These are phyloP conservation scores for Gillenia trifoliata DNA, from an alignment of 306 rosid genomes.

Conservation along the genomic window DNA sequence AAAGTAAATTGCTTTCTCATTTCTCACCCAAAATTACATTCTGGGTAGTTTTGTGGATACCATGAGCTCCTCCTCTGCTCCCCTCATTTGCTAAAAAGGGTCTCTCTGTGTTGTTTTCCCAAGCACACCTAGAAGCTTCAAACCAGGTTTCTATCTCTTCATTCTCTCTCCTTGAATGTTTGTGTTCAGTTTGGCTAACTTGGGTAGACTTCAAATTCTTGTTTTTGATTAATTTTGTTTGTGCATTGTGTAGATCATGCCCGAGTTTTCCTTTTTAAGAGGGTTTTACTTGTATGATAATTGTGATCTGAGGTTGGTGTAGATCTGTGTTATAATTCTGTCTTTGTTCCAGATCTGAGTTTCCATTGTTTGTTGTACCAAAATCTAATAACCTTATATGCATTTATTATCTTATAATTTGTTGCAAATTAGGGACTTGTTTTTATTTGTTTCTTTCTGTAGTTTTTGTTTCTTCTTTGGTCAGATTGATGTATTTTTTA, in stretches of 20 bases:
- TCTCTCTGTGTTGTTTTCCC: slow-evolving; percentile 18
- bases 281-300: slow-evolving; percentile 13
- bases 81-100: slow-evolving; percentile 26
- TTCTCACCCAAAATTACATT: slow-evolving; percentile 13
- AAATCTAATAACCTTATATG: not conserved
- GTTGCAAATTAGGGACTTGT: not conserved
- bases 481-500: not conserved
- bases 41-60: slow-evolving; percentile 28
- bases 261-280: slow-evolving; percentile 11
- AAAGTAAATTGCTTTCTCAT: slow-evolving; percentile 20
- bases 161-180: slow-evolving; percentile 13
- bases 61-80: slow-evolving; percentile 25
- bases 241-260: slow-evolving; percentile 33
- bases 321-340: slow-evolving; percentile 20
- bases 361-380: slow-evolving; percentile 18
- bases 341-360: slow-evolving; percentile 50
- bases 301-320: slow-evolving; percentile 22
- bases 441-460: not conserved
- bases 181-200: slow-evolving; percentile 11
- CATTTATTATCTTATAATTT: not conserved
- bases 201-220: slow-evolving; percentile 6
- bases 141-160: slow-evolving; percentile 46
- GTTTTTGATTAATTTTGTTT: not conserved
- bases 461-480: not conserved
- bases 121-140: slow-evolving; percentile 20